Conservation (phyloP, 2,329 filamentous ascomycete species). For the Aureobasidium zeae region DNA sequence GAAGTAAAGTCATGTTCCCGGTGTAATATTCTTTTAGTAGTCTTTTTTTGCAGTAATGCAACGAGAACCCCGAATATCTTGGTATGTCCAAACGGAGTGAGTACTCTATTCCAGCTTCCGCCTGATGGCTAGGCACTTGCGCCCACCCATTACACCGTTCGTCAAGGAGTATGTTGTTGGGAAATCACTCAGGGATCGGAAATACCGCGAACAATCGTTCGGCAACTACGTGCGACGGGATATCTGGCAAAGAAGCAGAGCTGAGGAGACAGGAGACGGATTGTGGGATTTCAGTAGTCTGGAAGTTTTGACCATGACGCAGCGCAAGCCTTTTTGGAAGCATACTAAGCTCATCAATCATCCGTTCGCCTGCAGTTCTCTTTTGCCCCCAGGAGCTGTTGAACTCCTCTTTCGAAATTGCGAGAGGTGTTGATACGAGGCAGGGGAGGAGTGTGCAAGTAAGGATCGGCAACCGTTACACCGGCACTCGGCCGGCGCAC, state of each 20-base stretch:
- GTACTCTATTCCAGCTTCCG: no score
- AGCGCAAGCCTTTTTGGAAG: background rate
- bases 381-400: no score
- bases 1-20: no score
- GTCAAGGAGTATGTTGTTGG: constrained; percentile 87
- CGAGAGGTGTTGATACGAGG: background rate
- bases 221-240: constrained; percentile 80
- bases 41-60: no score
- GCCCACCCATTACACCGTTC: no score
- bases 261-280: constrained; percentile 60
- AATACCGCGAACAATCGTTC: constrained; percentile 84
- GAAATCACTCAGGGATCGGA: constrained; percentile 75
- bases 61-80: no score
- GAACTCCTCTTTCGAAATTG: background rate
- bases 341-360: background rate
- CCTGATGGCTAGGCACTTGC: no score
- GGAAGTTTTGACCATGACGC: background rate
- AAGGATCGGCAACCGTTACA: no score
- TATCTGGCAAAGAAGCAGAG: constrained; percentile 81
- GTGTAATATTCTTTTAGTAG: no score
- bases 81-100: no score
- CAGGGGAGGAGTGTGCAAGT: background rate
- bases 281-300: background rate
- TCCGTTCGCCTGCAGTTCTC: background rate
- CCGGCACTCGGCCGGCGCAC: no score